These are phyloP conservation scores for Protomyces gravidus DNA, from an alignment of 1,139 yeast species.

Conservation along the genomic window DNA sequence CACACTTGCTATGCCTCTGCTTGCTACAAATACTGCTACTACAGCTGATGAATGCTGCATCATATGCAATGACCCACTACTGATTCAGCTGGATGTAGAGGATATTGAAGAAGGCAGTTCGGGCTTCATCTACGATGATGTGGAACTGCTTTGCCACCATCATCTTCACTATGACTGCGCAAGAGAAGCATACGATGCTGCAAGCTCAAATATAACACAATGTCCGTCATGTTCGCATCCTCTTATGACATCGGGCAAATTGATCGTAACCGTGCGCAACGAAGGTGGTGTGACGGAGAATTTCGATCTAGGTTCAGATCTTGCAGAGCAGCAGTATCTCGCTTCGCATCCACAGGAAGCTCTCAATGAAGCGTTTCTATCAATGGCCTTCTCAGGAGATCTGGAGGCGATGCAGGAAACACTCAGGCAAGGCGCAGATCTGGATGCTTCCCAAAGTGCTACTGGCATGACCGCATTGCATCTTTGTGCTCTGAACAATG, in stretches of 20 bases:
- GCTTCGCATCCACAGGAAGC: slow-evolving; percentile 30
- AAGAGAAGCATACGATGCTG: slow-evolving; percentile 28
- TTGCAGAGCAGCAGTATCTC: slow-evolving; percentile 32
- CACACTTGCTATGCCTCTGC: background rate
- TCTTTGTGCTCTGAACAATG: slow-evolving; percentile 23
- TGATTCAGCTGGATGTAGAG: slow-evolving; percentile 17
- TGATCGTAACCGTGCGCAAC: slow-evolving; percentile 33
- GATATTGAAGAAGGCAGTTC: background rate
- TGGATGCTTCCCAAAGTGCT: slow-evolving; percentile 1
- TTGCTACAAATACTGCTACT: background rate
- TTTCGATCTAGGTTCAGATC: slow-evolving; percentile 33
- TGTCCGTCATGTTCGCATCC: slow-evolving; percentile 35
- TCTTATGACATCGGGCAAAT: slow-evolving; percentile 19
- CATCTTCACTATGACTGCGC: slow-evolving; percentile 36
- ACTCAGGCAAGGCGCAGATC: slow-evolving; percentile 21
- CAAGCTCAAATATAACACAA: slow-evolving; percentile 22
- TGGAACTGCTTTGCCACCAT: slow-evolving; percentile 33
- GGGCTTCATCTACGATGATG: slow-evolving; percentile 31
- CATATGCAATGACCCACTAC: slow-evolving; percentile 20
- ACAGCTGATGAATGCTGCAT: slow-evolving; percentile 15
- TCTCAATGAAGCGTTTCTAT: slow-evolving; percentile 32
- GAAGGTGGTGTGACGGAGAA: slow-evolving; percentile 35
- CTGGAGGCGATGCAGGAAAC: slow-evolving; percentile 33
- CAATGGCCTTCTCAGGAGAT: slow-evolving; percentile 35
- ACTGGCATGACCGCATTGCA: slow-evolving; percentile 27